Evolutionary conservation across 257 asterid species (phyloP), one percentile per base, ranked within the genome.

Genomic region (Nicotiana paniculata): DNA sequence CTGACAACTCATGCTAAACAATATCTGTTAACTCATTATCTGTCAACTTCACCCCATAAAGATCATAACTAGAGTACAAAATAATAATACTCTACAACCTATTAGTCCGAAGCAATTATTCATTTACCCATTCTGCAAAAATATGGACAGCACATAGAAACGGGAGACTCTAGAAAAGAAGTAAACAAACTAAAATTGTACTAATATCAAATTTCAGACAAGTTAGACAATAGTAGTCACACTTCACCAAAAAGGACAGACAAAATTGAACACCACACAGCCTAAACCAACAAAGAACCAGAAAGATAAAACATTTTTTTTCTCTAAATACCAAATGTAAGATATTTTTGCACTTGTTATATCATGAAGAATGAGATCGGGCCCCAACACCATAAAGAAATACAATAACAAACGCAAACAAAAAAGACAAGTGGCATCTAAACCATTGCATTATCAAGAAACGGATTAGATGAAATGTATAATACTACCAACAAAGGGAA

Each of bases 91-190:
- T 2, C 10, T 18, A 46, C 12, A 11, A 21, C 46, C 13, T 30
- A 0, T 35, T 5, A 12, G 21, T 70, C 5, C 21, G 0, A 24
- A 13, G 8, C 39, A 1, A 69, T 15, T 69, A 37, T 0, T n/a
- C 21, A 12, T 6, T 24, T 24, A 3, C 2, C 13, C 3, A 6
- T 6, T 43, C 12, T 12, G 0, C 59, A 72, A 12, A 12, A 70
- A 46, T 12, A 5, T 24, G 61, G 4, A 46, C 3, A 3, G 51
- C 79, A 12, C 21, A 24, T 72, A 61, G 24, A 12, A 24, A 46
- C 3, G 24, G 21, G 26, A 0, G 9, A 4, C 17, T 21, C 15
- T 0, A 1, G 2, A 0, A 17, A 43, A 9, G 0, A 62, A 10
- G 5, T 0, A 5, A 43, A 62, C 15, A 24, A 10, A 24, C 1